A percentile compares a stretch with the other conserved stretches of the same genome.
Conservation (phyloP, 805 yeast genomes). For the Starmerella stigmatis region DNA sequence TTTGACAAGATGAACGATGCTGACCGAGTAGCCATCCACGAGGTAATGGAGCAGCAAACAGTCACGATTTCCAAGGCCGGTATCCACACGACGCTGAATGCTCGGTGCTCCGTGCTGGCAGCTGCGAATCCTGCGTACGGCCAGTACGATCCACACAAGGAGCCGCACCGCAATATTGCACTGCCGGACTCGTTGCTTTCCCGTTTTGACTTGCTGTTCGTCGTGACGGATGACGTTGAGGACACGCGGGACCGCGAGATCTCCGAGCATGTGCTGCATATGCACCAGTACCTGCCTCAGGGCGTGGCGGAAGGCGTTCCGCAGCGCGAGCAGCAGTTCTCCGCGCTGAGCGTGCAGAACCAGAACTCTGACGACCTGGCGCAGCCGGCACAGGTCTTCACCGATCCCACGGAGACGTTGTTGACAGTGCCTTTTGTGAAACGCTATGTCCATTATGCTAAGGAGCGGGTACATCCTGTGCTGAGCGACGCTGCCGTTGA, state of each 20-base stretch:
- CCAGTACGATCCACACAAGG: constrained; percentile 89
- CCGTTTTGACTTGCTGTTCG: constrained; percentile 90
- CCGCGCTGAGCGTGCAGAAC: constrained; percentile 71
- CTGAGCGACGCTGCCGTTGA: constrained; percentile 68
- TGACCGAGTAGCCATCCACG: constrained; percentile 96
- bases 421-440: constrained; percentile 76
- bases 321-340: constrained; percentile 60
- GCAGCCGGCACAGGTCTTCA: constrained; percentile 41
- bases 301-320: constrained; percentile 93
- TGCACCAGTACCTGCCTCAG: constrained; percentile 81
- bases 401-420: constrained; percentile 37
- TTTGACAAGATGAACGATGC: constrained; percentile 96
- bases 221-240: constrained; percentile 89
- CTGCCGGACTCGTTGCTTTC: constrained; percentile 92
- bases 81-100: constrained; percentile 89
- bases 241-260: constrained; percentile 75
- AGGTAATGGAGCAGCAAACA: constrained; percentile 99
- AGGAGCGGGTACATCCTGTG: constrained; percentile 73
- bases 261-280: constrained; percentile 87
- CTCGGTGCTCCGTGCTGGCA: constrained; percentile 92
- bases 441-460: constrained; percentile 89
- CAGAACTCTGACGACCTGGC: constrained; percentile 32
- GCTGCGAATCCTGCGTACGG: constrained; percentile 98
- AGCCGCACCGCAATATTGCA: constrained; percentile 93
- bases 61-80: constrained; percentile 98